These are phyloP conservation scores for Zostera marina DNA, from an alignment of 116 monocot species.

Conservation along the genomic window DNA sequence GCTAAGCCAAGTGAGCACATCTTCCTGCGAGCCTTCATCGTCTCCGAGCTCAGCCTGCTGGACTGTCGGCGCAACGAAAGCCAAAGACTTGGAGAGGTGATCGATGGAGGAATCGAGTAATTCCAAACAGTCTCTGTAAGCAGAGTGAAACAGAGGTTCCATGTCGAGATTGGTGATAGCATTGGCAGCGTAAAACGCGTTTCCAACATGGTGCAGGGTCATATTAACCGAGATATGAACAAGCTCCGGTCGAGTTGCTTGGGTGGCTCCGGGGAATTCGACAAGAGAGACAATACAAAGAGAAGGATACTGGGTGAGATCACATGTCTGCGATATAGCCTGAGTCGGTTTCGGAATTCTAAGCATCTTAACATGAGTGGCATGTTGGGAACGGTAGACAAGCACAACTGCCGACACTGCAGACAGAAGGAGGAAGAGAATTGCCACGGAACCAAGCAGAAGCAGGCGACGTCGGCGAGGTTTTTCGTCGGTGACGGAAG, in stretches of 20 bases:
- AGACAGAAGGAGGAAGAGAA: slow-evolving; percentile 18
- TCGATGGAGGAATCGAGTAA: slow-evolving; percentile 51
- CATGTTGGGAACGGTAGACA: neutral
- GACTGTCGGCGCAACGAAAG: slow-evolving; percentile 13
- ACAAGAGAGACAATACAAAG: slow-evolving; percentile 48
- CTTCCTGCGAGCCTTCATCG: slow-evolving; percentile 16
- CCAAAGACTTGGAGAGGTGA: slow-evolving; percentile 46
- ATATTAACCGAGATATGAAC: slow-evolving; percentile 69
- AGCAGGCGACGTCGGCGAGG: neutral
- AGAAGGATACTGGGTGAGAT: slow-evolving; percentile 33
- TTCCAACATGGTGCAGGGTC: slow-evolving; percentile 41
- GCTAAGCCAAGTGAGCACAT: slow-evolving; percentile 85
- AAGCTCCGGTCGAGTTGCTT: slow-evolving; percentile 40
- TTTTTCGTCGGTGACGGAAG: neutral
- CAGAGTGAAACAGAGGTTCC: slow-evolving; percentile 27
- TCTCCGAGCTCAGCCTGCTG: neutral
- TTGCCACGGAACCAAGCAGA: slow-evolving; percentile 7
- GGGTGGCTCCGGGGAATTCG: slow-evolving; percentile 52
- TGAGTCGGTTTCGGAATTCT: slow-evolving; percentile 19
- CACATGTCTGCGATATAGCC: slow-evolving; percentile 51
- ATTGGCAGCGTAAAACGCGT: slow-evolving; percentile 41
- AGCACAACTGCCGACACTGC: slow-evolving; percentile 14
- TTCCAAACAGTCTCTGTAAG: slow-evolving; percentile 88
- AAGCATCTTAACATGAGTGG: no score
- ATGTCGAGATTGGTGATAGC: slow-evolving; percentile 29